phyloP scores from a whole-genome alignment of 495 filamentous ascomycete genomes.

The Penicillium fimorum region DNA sequence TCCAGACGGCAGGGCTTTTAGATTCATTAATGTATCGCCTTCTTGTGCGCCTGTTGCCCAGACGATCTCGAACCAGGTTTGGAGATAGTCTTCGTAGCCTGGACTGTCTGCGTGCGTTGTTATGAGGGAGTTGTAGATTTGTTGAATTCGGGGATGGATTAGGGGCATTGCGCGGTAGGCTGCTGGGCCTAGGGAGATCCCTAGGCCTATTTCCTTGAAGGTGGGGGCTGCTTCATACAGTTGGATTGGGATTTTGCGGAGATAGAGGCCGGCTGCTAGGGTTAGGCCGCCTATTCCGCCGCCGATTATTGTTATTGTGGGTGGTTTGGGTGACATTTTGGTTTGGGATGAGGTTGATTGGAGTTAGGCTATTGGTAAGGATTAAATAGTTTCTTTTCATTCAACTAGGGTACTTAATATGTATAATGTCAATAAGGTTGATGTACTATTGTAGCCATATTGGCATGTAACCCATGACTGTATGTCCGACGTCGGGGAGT shows the following conservation, averaged over 20 bases:
- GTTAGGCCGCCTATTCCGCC: constrained; percentile 59
- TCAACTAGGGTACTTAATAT: no score
- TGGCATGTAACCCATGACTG: not conserved
- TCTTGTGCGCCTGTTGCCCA: constrained; percentile 25
- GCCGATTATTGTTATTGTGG: constrained; percentile 55
- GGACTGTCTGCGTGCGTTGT: constrained; percentile 32
- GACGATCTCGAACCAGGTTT: constrained; percentile 33
- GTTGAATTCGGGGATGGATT: constrained; percentile 43
- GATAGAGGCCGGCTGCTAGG: constrained; percentile 54
- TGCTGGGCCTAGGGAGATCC: constrained; percentile 59
- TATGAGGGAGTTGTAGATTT: constrained; percentile 34
- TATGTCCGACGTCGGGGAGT: not conserved
- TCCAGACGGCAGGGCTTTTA: constrained; percentile 33
- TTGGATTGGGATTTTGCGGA: constrained; percentile 46
- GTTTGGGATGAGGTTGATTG: no score
- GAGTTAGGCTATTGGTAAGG: no score
- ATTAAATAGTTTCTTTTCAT: no score
- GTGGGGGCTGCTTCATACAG: constrained; percentile 55
- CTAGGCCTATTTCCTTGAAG: constrained; percentile 59
- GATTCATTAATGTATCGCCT: constrained; percentile 29
- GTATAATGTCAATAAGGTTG: not conserved
- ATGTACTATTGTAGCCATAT: not conserved
- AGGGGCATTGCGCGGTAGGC: constrained; percentile 53
- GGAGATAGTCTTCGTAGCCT: constrained; percentile 21
- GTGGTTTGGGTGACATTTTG: not conserved